These are phyloP conservation scores for Tolypocladium guangdongense DNA, from an alignment of 2,329 filamentous ascomycete genomes.

Conservation along the genomic window DNA sequence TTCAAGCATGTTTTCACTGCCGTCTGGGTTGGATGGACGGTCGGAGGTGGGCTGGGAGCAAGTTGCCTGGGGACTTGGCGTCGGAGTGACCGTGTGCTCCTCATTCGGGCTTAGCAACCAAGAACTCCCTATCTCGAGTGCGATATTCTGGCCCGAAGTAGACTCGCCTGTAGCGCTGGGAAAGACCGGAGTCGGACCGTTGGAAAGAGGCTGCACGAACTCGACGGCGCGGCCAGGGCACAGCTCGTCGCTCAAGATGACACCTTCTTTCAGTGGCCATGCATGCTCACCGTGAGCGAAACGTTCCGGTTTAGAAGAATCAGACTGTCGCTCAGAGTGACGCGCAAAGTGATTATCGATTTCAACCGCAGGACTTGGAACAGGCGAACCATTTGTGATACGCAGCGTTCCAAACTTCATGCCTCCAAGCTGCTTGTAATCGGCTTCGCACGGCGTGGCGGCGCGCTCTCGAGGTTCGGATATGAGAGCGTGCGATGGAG, in stretches of 20 bases:
- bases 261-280: background rate
- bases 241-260: background rate
- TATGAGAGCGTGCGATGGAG: constrained; percentile 14
- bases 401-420: constrained; percentile 53
- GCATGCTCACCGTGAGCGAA: background rate
- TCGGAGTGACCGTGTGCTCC: background rate
- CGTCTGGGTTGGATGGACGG: background rate
- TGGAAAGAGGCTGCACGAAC: background rate
- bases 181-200: too few species aligned
- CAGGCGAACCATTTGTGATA: constrained; percentile 49
- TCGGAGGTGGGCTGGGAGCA: background rate
- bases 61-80: background rate
- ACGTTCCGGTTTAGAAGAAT: background rate
- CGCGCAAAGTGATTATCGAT: background rate
- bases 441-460: constrained; percentile 35
- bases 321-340: background rate
- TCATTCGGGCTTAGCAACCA: background rate
- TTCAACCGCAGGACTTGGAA: constrained; percentile 22
- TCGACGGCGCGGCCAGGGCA: background rate
- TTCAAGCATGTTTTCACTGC: too few species aligned
- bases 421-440: constrained; percentile 49
- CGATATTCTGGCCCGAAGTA: background rate
- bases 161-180: background rate
- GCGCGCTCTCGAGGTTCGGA: constrained; percentile 12
- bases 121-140: background rate